Conservation (phyloP, 1,284 basidiomycete species). For the Ceratobasidium sp. region DNA sequence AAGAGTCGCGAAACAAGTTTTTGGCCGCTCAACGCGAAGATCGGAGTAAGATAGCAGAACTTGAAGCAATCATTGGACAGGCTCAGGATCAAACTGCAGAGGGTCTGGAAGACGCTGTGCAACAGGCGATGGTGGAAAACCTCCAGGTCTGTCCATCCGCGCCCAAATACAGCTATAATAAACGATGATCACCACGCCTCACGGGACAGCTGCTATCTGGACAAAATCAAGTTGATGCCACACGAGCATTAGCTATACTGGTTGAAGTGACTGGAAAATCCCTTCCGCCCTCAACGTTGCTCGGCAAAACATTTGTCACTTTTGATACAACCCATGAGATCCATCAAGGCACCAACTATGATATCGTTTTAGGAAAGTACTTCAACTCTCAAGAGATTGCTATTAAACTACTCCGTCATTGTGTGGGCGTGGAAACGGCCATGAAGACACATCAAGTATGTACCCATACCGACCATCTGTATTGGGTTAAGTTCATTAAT, state of each 20-base stretch:
- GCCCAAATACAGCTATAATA: no score
- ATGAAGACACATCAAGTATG: neutral
- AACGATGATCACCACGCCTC: no score
- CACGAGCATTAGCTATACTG: neutral
- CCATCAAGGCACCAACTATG: neutral
- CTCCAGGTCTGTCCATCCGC: no score
- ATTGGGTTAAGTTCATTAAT: neutral
- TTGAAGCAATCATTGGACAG: no score
- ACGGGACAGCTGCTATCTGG: neutral
- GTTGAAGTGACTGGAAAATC: slow-evolving; percentile 21
- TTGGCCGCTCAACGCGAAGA: no score
- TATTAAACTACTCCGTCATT: slow-evolving; percentile 23
- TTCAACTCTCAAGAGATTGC: slow-evolving; percentile 24
- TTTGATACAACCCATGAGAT: slow-evolving; percentile 2
- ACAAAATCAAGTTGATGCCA: neutral
- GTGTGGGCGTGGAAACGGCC: slow-evolving; percentile 16
- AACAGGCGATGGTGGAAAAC: no score
- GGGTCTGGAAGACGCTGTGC: no score
- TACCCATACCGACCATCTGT: neutral
- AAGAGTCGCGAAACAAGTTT: no score
- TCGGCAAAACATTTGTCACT: slow-evolving; percentile 17
- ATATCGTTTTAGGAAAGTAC: slow-evolving; percentile 14
- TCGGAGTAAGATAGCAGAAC: no score
- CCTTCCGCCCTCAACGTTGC: slow-evolving; percentile 15
- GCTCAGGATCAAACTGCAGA: no score